These are phyloP conservation scores for Phytophthora colocasiae DNA, from an alignment of 352 stramenopile genomes.

Conservation along the genomic window DNA sequence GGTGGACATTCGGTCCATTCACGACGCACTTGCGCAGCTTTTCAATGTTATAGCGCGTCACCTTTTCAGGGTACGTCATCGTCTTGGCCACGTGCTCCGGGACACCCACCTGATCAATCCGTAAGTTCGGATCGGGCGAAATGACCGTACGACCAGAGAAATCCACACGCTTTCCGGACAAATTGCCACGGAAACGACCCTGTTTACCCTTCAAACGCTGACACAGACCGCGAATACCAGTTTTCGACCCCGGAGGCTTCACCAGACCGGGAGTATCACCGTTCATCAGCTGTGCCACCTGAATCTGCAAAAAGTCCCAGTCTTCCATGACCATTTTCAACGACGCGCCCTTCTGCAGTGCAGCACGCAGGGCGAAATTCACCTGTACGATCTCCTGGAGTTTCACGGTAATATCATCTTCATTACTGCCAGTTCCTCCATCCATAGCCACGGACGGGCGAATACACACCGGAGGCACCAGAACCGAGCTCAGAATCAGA, in stretches of 20 bases:
- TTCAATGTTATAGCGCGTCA: conserved; percentile 98
- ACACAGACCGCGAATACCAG: conserved; percentile 97
- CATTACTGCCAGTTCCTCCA: conserved; percentile 94
- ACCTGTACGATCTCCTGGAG: conserved; percentile 99
- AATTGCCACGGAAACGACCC: conserved; percentile 98
- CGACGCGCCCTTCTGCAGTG: conserved; percentile 95
- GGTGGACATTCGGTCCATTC: conserved; percentile 96
- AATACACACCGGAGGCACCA: conserved; percentile 99
- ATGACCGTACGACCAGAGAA: conserved; percentile 99
- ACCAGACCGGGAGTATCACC: conserved; percentile 97
- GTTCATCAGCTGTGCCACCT: conserved; percentile 99
- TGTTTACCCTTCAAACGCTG: conserved; percentile 98
- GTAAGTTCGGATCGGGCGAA: conserved; percentile 98
- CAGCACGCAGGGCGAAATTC: conserved; percentile 96
- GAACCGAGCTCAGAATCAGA: conserved; percentile 96
- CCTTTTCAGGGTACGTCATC: conserved; percentile 98
- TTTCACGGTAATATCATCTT: conserved; percentile 99
- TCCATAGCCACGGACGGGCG: conserved; percentile 99
- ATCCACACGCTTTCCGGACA: conserved; percentile 99
- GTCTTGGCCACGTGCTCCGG: conserved; percentile 96
- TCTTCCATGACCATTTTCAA: conserved; percentile 99
- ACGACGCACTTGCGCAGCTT: conserved; percentile 95
- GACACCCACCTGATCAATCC: conserved; percentile 95
- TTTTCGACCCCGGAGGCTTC: conserved; percentile 92
- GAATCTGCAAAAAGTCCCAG: conserved; percentile 99